A percentile compares a stretch with the other conserved stretches of the same genome.
These are phyloP conservation scores for Kuraishia molischiana DNA, from an alignment of 805 yeast genomes.

Conservation along the genomic window DNA sequence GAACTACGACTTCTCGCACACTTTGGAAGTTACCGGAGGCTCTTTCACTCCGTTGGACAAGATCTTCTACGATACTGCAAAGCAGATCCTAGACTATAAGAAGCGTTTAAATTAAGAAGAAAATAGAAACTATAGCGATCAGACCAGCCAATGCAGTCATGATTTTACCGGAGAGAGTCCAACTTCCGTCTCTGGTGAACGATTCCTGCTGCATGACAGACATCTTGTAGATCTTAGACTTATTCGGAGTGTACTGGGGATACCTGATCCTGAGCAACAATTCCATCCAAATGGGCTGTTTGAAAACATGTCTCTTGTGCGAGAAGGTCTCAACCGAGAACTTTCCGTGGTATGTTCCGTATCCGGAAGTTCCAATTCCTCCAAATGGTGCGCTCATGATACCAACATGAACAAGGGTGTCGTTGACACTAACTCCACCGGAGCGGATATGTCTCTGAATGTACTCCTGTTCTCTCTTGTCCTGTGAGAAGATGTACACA, in stretches of 20 bases:
- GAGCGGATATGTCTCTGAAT: conserved; percentile 52
- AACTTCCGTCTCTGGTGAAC: background rate
- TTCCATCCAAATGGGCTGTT: conserved; percentile 61
- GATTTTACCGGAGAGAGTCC: too few relatives aligned
- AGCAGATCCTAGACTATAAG: conserved; percentile 3
- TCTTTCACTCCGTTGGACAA: conserved; percentile 5
- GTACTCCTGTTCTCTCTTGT: conserved; percentile 33
- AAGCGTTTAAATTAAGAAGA: too few relatives aligned
- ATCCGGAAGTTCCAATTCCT: conserved; percentile 80
- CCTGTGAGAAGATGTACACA: conserved; percentile 52
- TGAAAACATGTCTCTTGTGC: conserved; percentile 59
- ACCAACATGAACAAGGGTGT: conserved; percentile 62
- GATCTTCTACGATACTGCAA: conserved; percentile 4
- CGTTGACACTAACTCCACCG: conserved; percentile 66
- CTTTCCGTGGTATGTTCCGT: conserved; percentile 74
- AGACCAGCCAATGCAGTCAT: too few relatives aligned
- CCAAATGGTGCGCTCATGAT: conserved; percentile 75
- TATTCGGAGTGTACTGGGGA: conserved; percentile 42
- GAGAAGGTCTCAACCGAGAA: conserved; percentile 64
- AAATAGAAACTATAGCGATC: too few relatives aligned
- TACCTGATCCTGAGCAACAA: conserved; percentile 47
- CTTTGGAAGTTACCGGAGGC: conserved; percentile 4
- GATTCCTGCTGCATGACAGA: background rate
- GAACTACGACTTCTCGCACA: background rate
- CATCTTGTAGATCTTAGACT: conserved; percentile 8